Conservation (phyloP, 2,329 filamentous ascomycete species). For the Emergomyces africanus region DNA sequence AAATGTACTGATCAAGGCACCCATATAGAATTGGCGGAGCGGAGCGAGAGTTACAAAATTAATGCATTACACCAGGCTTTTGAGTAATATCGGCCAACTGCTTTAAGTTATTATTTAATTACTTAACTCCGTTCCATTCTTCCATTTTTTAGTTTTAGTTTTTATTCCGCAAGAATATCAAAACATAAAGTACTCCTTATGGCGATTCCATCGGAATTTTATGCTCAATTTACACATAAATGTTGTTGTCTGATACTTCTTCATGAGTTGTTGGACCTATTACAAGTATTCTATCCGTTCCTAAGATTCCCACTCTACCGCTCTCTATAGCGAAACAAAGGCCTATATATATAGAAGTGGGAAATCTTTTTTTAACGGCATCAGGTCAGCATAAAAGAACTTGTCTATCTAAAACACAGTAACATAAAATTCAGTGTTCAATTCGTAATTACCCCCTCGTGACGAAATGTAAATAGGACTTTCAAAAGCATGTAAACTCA, state of each 20-base stretch:
- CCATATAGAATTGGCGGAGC: conserved; percentile 45
- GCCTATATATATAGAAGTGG: not conserved
- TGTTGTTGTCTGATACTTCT: not conserved
- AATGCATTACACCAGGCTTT: conserved; percentile 29
- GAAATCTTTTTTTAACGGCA: not conserved
- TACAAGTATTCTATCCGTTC: not conserved
- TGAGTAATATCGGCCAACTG: conserved; percentile 2
- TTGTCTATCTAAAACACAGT: no score
- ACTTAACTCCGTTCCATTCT: not conserved
- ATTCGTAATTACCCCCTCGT: not conserved
- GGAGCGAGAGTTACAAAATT: conserved; percentile 28
- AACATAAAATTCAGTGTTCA: not conserved
- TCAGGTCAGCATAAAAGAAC: no score
- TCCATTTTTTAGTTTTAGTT: not conserved
- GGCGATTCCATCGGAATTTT: not conserved
- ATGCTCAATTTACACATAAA: not conserved
- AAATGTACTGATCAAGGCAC: conserved; percentile 49
- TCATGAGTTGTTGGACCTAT: not conserved
- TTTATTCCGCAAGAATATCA: not conserved
- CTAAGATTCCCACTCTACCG: not conserved
- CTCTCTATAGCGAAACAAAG: not conserved
- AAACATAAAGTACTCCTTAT: not conserved
- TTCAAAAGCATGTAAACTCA: not conserved
- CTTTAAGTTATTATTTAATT: not conserved
- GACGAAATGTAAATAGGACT: not conserved